A percentile compares a stretch with the other conserved stretches of the same genome.
phyloP scores from a whole-genome alignment of 352 stramenopile genomes.

The Phytopythium boreale region DNA sequence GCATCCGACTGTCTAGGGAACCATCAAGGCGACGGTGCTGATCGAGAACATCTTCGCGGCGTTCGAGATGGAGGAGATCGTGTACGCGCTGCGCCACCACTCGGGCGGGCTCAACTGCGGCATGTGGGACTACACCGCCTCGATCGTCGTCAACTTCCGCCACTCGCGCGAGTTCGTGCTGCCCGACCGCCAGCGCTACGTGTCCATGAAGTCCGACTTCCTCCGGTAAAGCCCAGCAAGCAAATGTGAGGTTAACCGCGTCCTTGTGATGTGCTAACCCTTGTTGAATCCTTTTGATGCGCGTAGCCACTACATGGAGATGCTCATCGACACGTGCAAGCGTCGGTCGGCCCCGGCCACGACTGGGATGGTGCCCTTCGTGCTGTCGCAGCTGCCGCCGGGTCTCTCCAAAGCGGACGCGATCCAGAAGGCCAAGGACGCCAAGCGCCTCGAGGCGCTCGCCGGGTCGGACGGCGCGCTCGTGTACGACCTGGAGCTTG shows the following conservation, averaged over 20 bases:
- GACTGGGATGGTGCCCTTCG: conserved; percentile 95
- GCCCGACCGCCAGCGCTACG: conserved; percentile 87
- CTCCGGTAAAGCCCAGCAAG: conserved; percentile 25
- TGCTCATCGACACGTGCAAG: conserved; percentile 93
- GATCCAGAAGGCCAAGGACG: conserved; percentile 75
- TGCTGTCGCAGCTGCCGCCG: conserved; percentile 88
- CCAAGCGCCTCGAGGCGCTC: conserved; percentile 85
- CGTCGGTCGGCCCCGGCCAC: conserved; percentile 91
- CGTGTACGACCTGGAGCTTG: conserved; percentile 91
- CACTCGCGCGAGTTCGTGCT: conserved; percentile 76
- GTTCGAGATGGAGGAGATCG: conserved; percentile 97
- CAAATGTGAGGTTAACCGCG: background rate
- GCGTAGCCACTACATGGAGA: conserved; percentile 86
- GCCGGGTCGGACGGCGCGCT: conserved; percentile 93
- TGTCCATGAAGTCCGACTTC: conserved; percentile 69
- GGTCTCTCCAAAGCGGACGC: conserved; percentile 53
- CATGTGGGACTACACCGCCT: conserved; percentile 97
- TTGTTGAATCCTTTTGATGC: background rate
- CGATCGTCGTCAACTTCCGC: conserved; percentile 94
- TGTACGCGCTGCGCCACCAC: conserved; percentile 95
- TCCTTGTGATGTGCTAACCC: background rate
- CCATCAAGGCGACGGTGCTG: conserved; percentile 91
- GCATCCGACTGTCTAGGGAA: conserved; percentile 19
- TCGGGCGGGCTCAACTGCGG: conserved; percentile 95
- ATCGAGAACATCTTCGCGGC: conserved; percentile 96